Conservation (phyloP, 495 filamentous ascomycete genomes). For the Penicillium waksmanii region DNA sequence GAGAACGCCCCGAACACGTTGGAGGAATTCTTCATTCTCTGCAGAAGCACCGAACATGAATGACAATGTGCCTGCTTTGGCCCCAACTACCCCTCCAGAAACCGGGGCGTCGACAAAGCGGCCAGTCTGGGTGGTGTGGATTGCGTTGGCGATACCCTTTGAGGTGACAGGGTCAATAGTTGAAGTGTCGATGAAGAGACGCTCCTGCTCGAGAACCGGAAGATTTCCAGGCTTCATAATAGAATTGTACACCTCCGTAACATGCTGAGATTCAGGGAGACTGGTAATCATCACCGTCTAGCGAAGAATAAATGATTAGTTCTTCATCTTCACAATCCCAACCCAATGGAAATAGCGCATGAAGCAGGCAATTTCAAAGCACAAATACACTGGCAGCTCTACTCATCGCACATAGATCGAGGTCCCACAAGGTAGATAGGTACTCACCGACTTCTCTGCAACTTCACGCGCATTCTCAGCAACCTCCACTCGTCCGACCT, state of each 20-base stretch:
- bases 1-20: slow-evolving; percentile 64
- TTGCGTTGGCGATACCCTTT: slow-evolving; percentile 63
- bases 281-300: slow-evolving; percentile 80
- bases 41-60: slow-evolving; percentile 83
- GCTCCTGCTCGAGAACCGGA: slow-evolving; percentile 45
- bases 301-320: background rate
- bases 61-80: slow-evolving; percentile 71
- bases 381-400: too few species aligned
- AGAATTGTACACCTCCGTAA: slow-evolving; percentile 69
- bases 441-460: slow-evolving; percentile 74
- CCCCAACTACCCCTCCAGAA: slow-evolving; percentile 86
- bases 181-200: slow-evolving; percentile 80
- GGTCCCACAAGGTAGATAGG: background rate
- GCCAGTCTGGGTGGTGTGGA: slow-evolving; percentile 57
- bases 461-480: slow-evolving; percentile 62
- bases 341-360: too few species aligned
- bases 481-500: slow-evolving; percentile 56
- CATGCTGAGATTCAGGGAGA: slow-evolving; percentile 78
- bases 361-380: too few species aligned
- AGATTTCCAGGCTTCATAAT: slow-evolving; percentile 59
- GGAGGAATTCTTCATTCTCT: slow-evolving; percentile 52
- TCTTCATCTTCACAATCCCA: background rate
- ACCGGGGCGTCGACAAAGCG: slow-evolving; percentile 81
- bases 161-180: slow-evolving; percentile 86
- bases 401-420: too few species aligned